Percentiles rank a stretch among this genome's conserved stretches.
phyloP scores from a whole-genome alignment of 129 eudicot genomes.

The Flaveria linearis region DNA sequence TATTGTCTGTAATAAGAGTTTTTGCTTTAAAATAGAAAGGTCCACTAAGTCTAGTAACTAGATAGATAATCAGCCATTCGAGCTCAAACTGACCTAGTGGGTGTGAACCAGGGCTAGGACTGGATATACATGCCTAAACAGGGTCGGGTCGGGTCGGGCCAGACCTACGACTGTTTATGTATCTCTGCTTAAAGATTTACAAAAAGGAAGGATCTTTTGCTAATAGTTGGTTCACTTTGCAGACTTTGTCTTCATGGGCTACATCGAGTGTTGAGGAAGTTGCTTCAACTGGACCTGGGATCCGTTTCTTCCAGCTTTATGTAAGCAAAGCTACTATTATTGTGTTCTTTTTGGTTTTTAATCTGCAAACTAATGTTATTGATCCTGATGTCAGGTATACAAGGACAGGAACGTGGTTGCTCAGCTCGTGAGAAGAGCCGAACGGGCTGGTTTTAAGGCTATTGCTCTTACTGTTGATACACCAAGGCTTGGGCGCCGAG shows the following conservation, averaged over 20 bases:
- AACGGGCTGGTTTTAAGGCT: constrained; percentile 91
- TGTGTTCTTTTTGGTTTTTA: background rate
- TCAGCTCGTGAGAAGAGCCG: constrained; percentile 95
- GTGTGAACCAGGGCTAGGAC: background rate
- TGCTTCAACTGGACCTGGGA: constrained; percentile 78
- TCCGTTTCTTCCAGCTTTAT: constrained; percentile 96
- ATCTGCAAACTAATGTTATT: background rate
- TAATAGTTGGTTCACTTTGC: constrained; percentile 4
- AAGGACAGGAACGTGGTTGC: constrained; percentile 87
- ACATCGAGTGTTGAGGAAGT: constrained; percentile 49
- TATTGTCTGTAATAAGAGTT: background rate
- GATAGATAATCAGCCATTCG: background rate
- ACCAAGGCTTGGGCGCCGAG: constrained; percentile 93
- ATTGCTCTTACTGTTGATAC: constrained; percentile 98
- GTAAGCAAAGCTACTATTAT: constrained; percentile 47
- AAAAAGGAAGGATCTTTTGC: background rate
- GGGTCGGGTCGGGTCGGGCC: background rate
- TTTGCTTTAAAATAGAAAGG: background rate
- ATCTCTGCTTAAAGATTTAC: background rate
- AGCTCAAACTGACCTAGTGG: background rate
- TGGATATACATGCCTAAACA: background rate
- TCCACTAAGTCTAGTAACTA: background rate
- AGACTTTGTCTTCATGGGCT: constrained; percentile 50
- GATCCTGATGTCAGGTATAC: constrained; percentile 57
- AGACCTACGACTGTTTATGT: background rate